These are phyloP conservation scores for Tetratostichococcus sp. DNA, from an alignment of 139 green algal species.

Conservation along the genomic window DNA sequence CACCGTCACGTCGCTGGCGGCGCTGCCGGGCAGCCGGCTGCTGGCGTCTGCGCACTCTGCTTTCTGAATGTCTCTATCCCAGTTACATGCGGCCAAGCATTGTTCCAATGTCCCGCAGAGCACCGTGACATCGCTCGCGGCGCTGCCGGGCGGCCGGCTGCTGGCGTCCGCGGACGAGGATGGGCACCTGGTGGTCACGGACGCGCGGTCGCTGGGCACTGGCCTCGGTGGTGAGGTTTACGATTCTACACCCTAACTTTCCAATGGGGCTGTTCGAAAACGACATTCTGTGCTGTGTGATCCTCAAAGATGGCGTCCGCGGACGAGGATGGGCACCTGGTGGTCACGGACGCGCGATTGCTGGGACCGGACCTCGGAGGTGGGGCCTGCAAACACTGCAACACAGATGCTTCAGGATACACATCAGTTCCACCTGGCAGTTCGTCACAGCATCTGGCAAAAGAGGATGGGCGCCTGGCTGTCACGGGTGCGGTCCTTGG, in stretches of 20 bases:
- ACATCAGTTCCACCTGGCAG: no score
- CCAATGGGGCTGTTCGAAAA: background rate
- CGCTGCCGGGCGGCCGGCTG: conserved; percentile 43
- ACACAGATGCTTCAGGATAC: no score
- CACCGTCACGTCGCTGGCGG: conserved; percentile 26
- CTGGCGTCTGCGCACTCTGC: no score
- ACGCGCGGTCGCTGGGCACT: conserved; percentile 62
- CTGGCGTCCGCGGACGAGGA: conserved; percentile 61
- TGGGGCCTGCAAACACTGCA: background rate
- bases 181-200: conserved; percentile 46
- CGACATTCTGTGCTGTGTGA: background rate
- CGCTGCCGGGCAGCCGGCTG: conserved; percentile 7
- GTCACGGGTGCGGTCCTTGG: conserved; percentile 61
- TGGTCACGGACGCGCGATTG: conserved; percentile 62
- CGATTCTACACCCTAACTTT: conserved; percentile 18
- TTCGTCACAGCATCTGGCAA: conserved; percentile 29
- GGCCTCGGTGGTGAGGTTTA: background rate
- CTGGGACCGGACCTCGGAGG: conserved; percentile 22
- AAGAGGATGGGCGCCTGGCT: conserved; percentile 49
- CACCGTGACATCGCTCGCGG: conserved; percentile 26
- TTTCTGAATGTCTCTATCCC: no score
- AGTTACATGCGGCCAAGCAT: no score
- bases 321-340: conserved; percentile 52
- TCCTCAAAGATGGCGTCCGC: conserved; percentile 41
- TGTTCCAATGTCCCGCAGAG: no score